Evolutionary conservation across 805 yeast genomes (phyloP).

Genomic region (Candida germanica): DNA sequence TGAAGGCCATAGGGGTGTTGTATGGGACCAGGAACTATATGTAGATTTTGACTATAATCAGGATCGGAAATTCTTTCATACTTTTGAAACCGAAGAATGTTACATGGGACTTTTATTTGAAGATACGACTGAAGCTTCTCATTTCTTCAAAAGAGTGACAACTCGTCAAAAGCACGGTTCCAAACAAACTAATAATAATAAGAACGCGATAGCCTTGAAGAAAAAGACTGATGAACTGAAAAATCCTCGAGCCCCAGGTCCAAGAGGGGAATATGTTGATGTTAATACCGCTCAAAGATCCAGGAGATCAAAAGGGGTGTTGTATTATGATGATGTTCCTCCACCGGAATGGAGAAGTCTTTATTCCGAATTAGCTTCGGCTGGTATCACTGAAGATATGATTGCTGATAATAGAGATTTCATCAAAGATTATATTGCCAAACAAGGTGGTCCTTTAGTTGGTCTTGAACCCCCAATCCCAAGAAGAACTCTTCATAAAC

Average conservation of each 20-base stretch:
- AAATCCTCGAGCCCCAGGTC: constrained; percentile 46
- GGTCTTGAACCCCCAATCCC: constrained; percentile 87
- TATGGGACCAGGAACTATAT: constrained; percentile 97
- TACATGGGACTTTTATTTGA: constrained; percentile 84
- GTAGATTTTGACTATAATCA: constrained; percentile 86
- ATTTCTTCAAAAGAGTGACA: constrained; percentile 74
- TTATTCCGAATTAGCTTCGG: constrained; percentile 66
- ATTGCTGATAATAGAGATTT: constrained; percentile 82
- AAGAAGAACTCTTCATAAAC: constrained; percentile 42
- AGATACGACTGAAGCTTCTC: constrained; percentile 83
- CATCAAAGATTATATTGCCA: constrained; percentile 70
- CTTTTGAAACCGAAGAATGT: constrained; percentile 91
- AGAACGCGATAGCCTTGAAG: constrained; percentile 81
- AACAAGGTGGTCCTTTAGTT: constrained; percentile 75
- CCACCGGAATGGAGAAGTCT: constrained; percentile 83
- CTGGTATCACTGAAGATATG: constrained; percentile 85
- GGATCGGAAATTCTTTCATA: constrained; percentile 91
- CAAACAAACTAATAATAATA: constrained; percentile 79
- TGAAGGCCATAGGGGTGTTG: constrained; percentile 74
- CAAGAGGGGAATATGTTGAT: constrained; percentile 59
- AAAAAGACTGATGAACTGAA: constrained; percentile 35
- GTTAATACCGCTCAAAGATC: constrained; percentile 51
- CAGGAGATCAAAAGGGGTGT: constrained; percentile 53
- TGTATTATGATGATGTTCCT: constrained; percentile 74
- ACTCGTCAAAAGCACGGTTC: constrained; percentile 79